phyloP scores from a whole-genome alignment of 75 land plant genomes.

The Pinus tabuliformis region DNA sequence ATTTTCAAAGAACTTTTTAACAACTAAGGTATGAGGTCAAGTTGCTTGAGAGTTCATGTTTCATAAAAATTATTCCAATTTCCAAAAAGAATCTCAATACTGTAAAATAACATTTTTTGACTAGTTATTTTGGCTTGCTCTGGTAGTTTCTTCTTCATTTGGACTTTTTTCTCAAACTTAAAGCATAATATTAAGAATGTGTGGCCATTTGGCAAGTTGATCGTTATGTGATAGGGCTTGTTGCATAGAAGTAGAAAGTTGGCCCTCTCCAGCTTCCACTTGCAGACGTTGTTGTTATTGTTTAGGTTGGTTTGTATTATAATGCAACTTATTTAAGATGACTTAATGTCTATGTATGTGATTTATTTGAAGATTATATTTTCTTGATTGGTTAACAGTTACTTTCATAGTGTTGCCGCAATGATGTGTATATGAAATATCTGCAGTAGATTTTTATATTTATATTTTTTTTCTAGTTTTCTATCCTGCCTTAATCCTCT shows the following conservation, averaged over 20 bases:
- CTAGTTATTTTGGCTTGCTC: not conserved
- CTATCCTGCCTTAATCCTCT: not conserved
- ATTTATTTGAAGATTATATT: not conserved
- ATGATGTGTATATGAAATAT: not conserved
- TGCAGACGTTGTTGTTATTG: constrained; percentile 93
- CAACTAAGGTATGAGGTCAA: constrained; percentile 56
- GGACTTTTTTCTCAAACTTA: too few relatives aligned
- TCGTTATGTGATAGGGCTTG: constrained; percentile 93
- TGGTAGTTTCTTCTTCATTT: too few relatives aligned
- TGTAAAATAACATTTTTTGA: not conserved
- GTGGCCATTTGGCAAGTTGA: constrained; percentile 46
- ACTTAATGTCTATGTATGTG: not conserved
- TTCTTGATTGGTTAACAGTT: not conserved
- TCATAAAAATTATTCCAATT: not conserved
- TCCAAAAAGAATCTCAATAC: not conserved
- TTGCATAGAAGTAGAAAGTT: constrained; percentile 94
- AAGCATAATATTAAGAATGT: not conserved
- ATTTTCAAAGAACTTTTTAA: constrained; percentile 86
- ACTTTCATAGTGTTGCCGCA: not conserved
- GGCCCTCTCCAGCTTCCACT: constrained; percentile 92
- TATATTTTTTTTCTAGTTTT: not conserved
- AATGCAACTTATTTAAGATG: not conserved
- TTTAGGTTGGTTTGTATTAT: constrained; percentile 36
- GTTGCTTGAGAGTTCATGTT: not conserved
- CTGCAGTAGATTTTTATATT: not conserved